A percentile compares a stretch with the other conserved stretches of the same genome.
phyloP scores from a whole-genome alignment of 768 basidiomycete species.

The Hydnum rufescens region DNA sequence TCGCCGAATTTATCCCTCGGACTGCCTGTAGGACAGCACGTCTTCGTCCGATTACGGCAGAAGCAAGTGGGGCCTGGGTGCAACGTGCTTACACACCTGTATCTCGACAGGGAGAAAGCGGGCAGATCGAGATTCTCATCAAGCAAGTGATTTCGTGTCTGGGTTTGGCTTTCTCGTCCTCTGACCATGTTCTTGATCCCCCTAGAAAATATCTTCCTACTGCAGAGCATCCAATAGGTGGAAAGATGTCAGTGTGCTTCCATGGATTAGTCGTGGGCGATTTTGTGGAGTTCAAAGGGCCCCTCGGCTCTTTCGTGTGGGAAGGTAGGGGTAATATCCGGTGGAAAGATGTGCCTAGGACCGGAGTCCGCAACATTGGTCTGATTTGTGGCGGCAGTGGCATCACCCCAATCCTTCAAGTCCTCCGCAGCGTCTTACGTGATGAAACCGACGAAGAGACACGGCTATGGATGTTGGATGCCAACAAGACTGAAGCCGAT shows the following conservation, averaged over 20 bases:
- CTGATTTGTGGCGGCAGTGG: slow-evolving; percentile 40
- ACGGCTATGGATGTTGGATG: slow-evolving; percentile 19
- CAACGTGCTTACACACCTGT: slow-evolving; percentile 34
- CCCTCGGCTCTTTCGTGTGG: slow-evolving; percentile 38
- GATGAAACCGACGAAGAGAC: slow-evolving; percentile 22
- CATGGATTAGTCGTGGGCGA: slow-evolving; percentile 30
- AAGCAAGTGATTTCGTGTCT: background rate
- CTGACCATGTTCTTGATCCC: slow-evolving; percentile 10
- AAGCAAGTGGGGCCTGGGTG: slow-evolving; percentile 26
- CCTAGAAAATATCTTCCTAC: slow-evolving; percentile 30
- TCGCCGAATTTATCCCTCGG: slow-evolving; percentile 26
- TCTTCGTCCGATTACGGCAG: slow-evolving; percentile 29
- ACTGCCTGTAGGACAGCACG: slow-evolving; percentile 38
- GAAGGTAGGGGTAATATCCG: slow-evolving; percentile 22
- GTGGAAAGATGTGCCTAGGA: slow-evolving; percentile 20
- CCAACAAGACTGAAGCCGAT: background rate
- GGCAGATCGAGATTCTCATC: background rate
- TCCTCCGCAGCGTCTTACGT: slow-evolving; percentile 27
- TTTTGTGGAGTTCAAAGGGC: slow-evolving; percentile 35
- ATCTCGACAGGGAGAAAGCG: background rate
- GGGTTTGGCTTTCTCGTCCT: background rate
- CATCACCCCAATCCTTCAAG: slow-evolving; percentile 39
- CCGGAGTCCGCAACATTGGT: slow-evolving; percentile 24
- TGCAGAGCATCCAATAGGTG: slow-evolving; percentile 23
- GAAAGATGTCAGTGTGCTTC: slow-evolving; percentile 32